Percentiles rank a stretch among this genome's conserved stretches.
Conservation (phyloP, 495 filamentous ascomycete species). For the Podospora sp. region DNA sequence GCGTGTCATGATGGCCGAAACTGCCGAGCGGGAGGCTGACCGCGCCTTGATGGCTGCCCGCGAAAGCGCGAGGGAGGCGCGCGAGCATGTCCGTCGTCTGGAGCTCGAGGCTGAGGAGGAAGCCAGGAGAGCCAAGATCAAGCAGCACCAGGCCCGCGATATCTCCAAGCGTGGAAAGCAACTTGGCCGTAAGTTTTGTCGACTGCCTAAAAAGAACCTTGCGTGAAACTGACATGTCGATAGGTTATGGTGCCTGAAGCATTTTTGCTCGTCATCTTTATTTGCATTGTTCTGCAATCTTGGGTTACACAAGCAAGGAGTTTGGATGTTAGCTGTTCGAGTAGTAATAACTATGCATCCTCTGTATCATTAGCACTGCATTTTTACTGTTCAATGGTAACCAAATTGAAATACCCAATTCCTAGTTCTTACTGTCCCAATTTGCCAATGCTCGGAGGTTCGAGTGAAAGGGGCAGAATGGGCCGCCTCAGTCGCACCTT, state of each 20-base stretch:
- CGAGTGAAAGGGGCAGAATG: no score
- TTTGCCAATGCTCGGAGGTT: no score
- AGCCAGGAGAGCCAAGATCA: conserved; percentile 61
- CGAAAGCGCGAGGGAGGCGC: conserved; percentile 60
- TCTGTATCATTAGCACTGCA: not conserved
- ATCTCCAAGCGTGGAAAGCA: conserved; percentile 67
- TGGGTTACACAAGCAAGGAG: not conserved
- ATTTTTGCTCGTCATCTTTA: not conserved
- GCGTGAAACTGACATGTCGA: conserved; percentile 8
- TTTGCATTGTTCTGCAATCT: not conserved
- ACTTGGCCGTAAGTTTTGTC: conserved; percentile 59
- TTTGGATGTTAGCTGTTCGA: not conserved
- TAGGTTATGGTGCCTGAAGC: conserved; percentile 16
- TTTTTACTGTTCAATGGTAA: not conserved
- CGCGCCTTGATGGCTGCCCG: conserved; percentile 59
- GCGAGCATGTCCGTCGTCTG: conserved; percentile 62
- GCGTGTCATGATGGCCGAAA: conserved; percentile 59
- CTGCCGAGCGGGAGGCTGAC: conserved; percentile 64
- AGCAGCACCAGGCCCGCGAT: conserved; percentile 63
- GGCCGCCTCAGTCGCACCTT: no score
- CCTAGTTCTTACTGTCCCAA: no score
- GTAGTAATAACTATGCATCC: not conserved
- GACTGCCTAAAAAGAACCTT: not conserved
- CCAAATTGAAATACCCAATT: not conserved
- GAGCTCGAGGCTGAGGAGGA: conserved; percentile 68